Percentiles rank a stretch among this genome's conserved stretches.
Evolutionary conservation across 179 eudicot species (phyloP).

Genomic region (Drosera spatulata): DNA sequence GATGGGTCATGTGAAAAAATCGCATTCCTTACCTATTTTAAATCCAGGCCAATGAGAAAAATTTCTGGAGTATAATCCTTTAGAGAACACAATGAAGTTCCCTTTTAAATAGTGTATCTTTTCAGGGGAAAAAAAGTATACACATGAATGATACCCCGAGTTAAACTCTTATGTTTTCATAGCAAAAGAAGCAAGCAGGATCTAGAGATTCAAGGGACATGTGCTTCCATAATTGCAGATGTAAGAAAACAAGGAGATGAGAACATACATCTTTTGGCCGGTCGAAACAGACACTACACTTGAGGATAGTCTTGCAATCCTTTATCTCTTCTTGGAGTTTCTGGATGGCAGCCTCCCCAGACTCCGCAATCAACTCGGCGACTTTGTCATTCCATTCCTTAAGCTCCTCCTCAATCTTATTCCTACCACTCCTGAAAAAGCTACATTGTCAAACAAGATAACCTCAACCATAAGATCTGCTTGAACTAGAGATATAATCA

Average conservation of each 20-base stretch:
- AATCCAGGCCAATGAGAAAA: too few relatives aligned
- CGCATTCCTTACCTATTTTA: too few relatives aligned
- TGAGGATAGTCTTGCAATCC: constrained; percentile 88
- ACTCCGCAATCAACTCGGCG: constrained; percentile 57
- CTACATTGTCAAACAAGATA: constrained; percentile 1
- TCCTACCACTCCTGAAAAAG: constrained; percentile 45
- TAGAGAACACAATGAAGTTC: too few relatives aligned
- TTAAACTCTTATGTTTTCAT: too few relatives aligned
- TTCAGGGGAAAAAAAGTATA: too few relatives aligned
- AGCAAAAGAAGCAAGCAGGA: too few relatives aligned
- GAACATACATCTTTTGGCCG: constrained; percentile 91
- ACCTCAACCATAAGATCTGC: neutral
- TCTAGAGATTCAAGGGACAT: neutral
- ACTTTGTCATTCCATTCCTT: constrained; percentile 46
- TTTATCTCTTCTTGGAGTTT: constrained; percentile 88
- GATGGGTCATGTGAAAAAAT: too few relatives aligned
- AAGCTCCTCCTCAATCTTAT: constrained; percentile 77
- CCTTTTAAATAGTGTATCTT: too few relatives aligned
- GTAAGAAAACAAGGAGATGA: neutral
- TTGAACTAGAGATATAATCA: neutral
- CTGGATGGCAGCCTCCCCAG: constrained; percentile 82
- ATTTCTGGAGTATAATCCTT: too few relatives aligned
- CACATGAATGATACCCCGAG: too few relatives aligned
- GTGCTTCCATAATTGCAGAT: neutral
- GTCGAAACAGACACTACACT: constrained; percentile 94